Evolutionary conservation across 768 basidiomycete genomes (phyloP).

Genomic region (Crepidotus variabilis): DNA sequence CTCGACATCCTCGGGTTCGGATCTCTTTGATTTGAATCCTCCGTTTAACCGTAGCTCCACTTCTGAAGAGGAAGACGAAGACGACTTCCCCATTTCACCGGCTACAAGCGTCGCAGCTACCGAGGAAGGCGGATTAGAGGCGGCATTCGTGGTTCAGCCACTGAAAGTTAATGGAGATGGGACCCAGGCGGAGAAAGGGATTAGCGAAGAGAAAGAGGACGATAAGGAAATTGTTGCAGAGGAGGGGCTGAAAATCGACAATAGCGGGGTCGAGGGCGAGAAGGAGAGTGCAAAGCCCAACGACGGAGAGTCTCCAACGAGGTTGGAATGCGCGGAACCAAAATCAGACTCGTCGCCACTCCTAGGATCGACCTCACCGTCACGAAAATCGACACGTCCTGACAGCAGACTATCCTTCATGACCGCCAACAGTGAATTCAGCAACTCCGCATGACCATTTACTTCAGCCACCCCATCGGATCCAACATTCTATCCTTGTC

Average conservation of each 20-base stretch:
- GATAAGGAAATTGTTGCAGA: background rate
- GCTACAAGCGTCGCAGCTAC: slow-evolving; percentile 18
- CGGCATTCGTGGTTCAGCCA: background rate
- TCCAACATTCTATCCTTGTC: background rate
- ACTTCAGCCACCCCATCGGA: background rate
- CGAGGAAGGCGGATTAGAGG: slow-evolving; percentile 8
- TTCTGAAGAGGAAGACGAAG: background rate
- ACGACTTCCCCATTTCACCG: slow-evolving; percentile 17
- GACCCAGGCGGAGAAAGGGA: background rate
- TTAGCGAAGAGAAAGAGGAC: background rate
- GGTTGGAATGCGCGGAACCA: background rate
- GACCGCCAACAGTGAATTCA: slow-evolving; percentile 31
- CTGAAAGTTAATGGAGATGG: background rate
- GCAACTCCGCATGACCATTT: slow-evolving; percentile 10
- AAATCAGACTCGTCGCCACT: background rate
- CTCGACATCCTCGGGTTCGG: slow-evolving; percentile 9
- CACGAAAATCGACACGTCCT: slow-evolving; percentile 16
- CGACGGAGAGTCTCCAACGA: too few species aligned
- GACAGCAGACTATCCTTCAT: slow-evolving; percentile 31
- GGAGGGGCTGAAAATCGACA: slow-evolving; percentile 10
- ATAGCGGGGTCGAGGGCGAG: too few species aligned
- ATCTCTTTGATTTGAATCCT: slow-evolving; percentile 10
- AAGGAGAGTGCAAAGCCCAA: too few species aligned
- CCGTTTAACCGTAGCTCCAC: background rate
- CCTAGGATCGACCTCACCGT: background rate